Evolutionary conservation across 2,329 filamentous ascomycete genomes (phyloP), one percentile per base, ranked within the genome.

Genomic region (Fusarium subtropicale): DNA sequence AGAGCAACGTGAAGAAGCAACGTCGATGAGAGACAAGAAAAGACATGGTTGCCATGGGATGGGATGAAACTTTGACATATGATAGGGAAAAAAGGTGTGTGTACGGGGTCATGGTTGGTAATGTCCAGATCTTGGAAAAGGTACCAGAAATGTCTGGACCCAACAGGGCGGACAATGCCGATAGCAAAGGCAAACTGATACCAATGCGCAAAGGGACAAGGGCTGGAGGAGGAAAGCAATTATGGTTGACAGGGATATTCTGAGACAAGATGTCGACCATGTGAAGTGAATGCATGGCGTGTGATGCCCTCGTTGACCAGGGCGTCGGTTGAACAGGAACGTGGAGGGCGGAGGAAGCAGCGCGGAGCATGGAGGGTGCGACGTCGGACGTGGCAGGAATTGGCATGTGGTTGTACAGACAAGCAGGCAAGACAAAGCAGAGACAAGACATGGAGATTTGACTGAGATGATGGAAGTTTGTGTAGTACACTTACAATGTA

Each of bases 401-500:
- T 68, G 56, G 69, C 66, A 63, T 65, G 66, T 63, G 69, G 68
- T 55, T 53, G 61, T 50, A 66, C 61, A 51, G 55, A 30, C 31
- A 46, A 46, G 39, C 47, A 53, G 34, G 31, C 38, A 31, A 51
- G 58, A 57, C 47, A 61, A 38, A 28, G 36, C 46, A 50, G 47
- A 51, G 59, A 58, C 51, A 53, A 54, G 58, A 53, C 50, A 59
- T 51, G 54, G 67, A 69, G 52, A 56, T 62, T 64, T 60, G 61
- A 26, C n/a, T 65, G 59, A 61, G 46, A 52, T 28, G n/a, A 52
- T 52, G 55, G 45, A 58, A 54, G 44, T 64, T 68, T 70, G 55
- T 60, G 53, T 50, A 61, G 53, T 55, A 57, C 52, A 80, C 78
- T 80, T 76, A 80, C 78, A 76, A 80, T 80, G 72, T 79, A 79